These are phyloP conservation scores for Zygosaccharomyces pseudobailii DNA, from an alignment of 1,139 yeast genomes.

Conservation along the genomic window DNA sequence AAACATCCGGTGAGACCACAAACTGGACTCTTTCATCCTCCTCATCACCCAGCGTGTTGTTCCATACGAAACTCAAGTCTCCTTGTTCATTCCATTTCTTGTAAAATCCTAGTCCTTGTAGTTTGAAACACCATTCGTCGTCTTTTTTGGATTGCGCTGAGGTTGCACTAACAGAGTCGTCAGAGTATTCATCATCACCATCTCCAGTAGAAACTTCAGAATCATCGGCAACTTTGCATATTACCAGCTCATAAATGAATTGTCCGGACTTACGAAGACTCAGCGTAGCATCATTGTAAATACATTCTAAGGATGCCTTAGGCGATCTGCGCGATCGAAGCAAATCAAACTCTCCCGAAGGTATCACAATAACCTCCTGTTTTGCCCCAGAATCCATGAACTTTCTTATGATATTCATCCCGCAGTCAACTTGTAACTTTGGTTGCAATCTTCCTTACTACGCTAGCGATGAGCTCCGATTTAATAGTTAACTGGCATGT, in stretches of 20 bases:
- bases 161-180: slow-evolving; percentile 49
- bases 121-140: slow-evolving; percentile 30
- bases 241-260: slow-evolving; percentile 64
- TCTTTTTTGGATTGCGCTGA: slow-evolving; percentile 50
- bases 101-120: slow-evolving; percentile 42
- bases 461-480: not conserved
- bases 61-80: slow-evolving; percentile 65
- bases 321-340: slow-evolving; percentile 75
- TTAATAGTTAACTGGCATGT: not conserved
- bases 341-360: slow-evolving; percentile 74
- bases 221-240: slow-evolving; percentile 60
- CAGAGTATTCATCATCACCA: slow-evolving; percentile 42
- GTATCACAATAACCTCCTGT: slow-evolving; percentile 67
- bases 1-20: slow-evolving; percentile 60
- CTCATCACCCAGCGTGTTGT: slow-evolving; percentile 70
- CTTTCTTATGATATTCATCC: slow-evolving; percentile 75
- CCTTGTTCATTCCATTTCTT: slow-evolving; percentile 41
- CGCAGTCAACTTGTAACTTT: not conserved
- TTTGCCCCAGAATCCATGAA: slow-evolving; percentile 58
- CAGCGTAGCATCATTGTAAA: slow-evolving; percentile 75
- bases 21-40: slow-evolving; percentile 84
- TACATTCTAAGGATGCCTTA: slow-evolving; percentile 80
- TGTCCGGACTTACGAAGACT: slow-evolving; percentile 61
- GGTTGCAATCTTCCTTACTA: not conserved
- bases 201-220: slow-evolving; percentile 51